Evolutionary conservation across 345 rosid genomes (phyloP).

Genomic region (Brassica carinata): DNA sequence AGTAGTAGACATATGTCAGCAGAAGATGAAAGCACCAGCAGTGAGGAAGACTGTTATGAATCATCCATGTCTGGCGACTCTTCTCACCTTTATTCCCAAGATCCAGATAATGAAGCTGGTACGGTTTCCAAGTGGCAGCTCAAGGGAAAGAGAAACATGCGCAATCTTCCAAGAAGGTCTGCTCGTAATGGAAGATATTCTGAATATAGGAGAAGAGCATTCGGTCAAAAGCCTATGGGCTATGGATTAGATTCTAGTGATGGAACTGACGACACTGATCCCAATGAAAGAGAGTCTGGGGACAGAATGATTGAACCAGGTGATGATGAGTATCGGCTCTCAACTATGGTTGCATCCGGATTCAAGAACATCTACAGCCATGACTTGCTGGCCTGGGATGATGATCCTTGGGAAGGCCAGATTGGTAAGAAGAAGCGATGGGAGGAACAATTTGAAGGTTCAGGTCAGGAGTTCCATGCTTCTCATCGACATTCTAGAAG

Average conservation of each 20-base stretch:
- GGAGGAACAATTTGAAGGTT: slow-evolving; percentile 46
- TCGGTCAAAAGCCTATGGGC: slow-evolving; percentile 48
- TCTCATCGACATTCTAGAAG: slow-evolving; percentile 47
- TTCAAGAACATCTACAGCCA: slow-evolving; percentile 45
- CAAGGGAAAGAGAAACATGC: slow-evolving; percentile 84
- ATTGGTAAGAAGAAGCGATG: slow-evolving; percentile 44
- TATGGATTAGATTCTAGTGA: slow-evolving; percentile 46
- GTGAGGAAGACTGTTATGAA: slow-evolving; percentile 68
- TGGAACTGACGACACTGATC: slow-evolving; percentile 52
- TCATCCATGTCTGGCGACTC: slow-evolving; percentile 72
- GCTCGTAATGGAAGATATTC: slow-evolving; percentile 50
- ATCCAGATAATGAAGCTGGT: slow-evolving; percentile 53
- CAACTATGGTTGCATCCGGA: slow-evolving; percentile 48
- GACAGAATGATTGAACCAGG: slow-evolving; percentile 44
- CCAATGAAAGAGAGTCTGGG: slow-evolving; percentile 47
- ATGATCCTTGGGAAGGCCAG: slow-evolving; percentile 54
- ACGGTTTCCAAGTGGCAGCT: slow-evolving; percentile 85
- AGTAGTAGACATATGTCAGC: slow-evolving; percentile 50
- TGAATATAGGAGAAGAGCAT: slow-evolving; percentile 45
- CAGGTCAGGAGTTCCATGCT: slow-evolving; percentile 46
- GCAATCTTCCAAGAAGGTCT: slow-evolving; percentile 64
- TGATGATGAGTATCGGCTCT: slow-evolving; percentile 45
- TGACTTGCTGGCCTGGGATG: slow-evolving; percentile 58
- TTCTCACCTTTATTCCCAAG: slow-evolving; percentile 51
- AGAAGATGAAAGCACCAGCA: slow-evolving; percentile 71